A percentile compares a stretch with the other conserved stretches of the same genome.
Evolutionary conservation across 768 basidiomycete genomes (phyloP).

Genomic region (Hygrocybe punicea): DNA sequence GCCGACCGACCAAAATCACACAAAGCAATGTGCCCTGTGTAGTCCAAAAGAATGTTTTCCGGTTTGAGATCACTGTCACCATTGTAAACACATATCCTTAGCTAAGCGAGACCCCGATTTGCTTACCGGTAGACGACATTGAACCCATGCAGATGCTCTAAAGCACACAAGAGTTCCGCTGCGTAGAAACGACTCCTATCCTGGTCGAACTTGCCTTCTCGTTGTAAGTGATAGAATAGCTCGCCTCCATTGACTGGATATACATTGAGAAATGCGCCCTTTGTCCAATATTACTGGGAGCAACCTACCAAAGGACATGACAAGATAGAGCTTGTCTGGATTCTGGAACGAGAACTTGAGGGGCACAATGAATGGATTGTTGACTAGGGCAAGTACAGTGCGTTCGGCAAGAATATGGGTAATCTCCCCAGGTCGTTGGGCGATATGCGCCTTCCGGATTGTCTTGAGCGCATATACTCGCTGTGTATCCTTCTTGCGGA

Average conservation of each 20-base stretch:
- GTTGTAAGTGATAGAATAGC: conserved; percentile 94
- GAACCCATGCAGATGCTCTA: conserved; percentile 95
- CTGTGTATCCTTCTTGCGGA: conserved; percentile 96
- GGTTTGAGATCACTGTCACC: conserved; percentile 83
- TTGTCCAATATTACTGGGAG: background rate
- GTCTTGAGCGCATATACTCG: conserved; percentile 98
- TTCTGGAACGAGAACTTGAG: conserved; percentile 99
- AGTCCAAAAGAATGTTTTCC: conserved; percentile 96
- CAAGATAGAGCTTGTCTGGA: conserved; percentile 93
- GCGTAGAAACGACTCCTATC: conserved; percentile 94
- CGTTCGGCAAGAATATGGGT: conserved; percentile 97
- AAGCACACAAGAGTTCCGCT: conserved; percentile 90
- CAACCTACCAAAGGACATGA: conserved; percentile 86
- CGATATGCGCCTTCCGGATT: conserved; percentile 96
- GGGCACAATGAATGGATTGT: conserved; percentile 98
- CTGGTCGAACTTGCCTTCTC: conserved; percentile 96
- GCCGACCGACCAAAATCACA: conserved; percentile 80
- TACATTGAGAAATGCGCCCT: background rate
- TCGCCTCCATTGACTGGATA: conserved; percentile 89
- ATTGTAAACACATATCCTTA: background rate
- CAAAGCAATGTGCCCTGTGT: conserved; percentile 95
- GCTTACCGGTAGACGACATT: conserved; percentile 94
- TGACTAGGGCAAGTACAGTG: conserved; percentile 93
- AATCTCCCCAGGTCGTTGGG: conserved; percentile 92
- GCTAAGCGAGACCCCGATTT: background rate